Evolutionary conservation across 805 yeast species (phyloP).

Genomic region (Ogataea thermomethanolica): DNA sequence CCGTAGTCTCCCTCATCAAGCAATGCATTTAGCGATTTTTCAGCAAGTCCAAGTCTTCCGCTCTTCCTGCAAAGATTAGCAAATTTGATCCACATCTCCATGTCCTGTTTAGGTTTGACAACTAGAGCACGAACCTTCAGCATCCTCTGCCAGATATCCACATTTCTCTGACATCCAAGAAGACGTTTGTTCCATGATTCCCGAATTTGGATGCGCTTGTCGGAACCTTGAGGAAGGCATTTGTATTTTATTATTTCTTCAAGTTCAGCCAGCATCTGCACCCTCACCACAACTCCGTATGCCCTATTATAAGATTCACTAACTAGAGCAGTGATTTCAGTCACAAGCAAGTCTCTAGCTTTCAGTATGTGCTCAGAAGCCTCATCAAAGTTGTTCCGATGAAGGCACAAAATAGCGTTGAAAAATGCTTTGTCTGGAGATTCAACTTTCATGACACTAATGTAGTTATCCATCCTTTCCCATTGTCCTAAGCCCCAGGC

Average conservation of each 20-base stretch:
- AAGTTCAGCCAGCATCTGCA: conserved; percentile 94
- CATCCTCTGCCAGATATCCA: conserved; percentile 98
- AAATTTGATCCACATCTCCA: conserved; percentile 97
- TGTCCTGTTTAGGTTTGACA: conserved; percentile 90
- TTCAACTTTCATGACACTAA: conserved; percentile 82
- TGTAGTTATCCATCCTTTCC: conserved; percentile 93
- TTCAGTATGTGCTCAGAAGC: conserved; percentile 74
- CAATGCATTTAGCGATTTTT: conserved; percentile 78
- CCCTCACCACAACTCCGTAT: conserved; percentile 92
- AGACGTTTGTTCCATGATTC: conserved; percentile 93
- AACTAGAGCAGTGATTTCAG: conserved; percentile 91
- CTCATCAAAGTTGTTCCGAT: conserved; percentile 78
- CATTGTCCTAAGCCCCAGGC: conserved; percentile 98
- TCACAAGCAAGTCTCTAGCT: conserved; percentile 86
- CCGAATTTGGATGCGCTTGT: conserved; percentile 71
- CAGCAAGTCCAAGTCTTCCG: conserved; percentile 88
- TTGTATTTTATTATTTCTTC: conserved; percentile 94
- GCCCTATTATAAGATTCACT: conserved; percentile 97
- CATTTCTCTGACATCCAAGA: conserved; percentile 92
- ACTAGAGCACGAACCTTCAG: conserved; percentile 90
- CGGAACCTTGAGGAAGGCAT: conserved; percentile 77
- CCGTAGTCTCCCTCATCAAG: conserved; percentile 58
- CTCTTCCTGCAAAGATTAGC: conserved; percentile 95
- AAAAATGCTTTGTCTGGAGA: conserved; percentile 95
- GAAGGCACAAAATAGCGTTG: conserved; percentile 83